phyloP scores from a whole-genome alignment of 2,329 filamentous ascomycete species.

The Whalleya microplaca region DNA sequence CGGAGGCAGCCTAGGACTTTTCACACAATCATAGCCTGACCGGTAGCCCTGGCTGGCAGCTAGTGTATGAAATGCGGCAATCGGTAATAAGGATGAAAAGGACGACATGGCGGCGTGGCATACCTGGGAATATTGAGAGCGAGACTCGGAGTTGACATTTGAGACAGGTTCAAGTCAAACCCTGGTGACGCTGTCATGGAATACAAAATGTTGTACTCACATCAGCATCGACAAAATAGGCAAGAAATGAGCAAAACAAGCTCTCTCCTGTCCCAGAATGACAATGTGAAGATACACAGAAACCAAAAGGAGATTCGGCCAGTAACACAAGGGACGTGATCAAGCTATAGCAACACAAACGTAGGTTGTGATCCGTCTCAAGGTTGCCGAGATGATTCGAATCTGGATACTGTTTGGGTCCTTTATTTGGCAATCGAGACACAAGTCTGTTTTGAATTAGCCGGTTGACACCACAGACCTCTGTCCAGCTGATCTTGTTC shows the following conservation, averaged over 20 bases:
- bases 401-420: slow-evolving; percentile 12
- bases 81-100: slow-evolving; percentile 6
- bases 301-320: slow-evolving; percentile 13
- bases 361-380: slow-evolving; percentile 23
- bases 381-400: slow-evolving; percentile 18
- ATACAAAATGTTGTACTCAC: slow-evolving; percentile 23
- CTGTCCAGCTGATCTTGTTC: background rate
- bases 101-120: slow-evolving; percentile 14
- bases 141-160: slow-evolving; percentile 26
- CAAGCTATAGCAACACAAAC: slow-evolving; percentile 23
- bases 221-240: slow-evolving; percentile 25
- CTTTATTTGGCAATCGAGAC: slow-evolving; percentile 20
- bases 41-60: background rate
- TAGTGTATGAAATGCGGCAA: slow-evolving; percentile 1
- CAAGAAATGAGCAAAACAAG: slow-evolving; percentile 24
- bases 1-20: background rate
- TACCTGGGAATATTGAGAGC: slow-evolving; percentile 17
- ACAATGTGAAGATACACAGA: slow-evolving; percentile 14
- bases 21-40: too few relatives aligned
- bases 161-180: slow-evolving; percentile 19
- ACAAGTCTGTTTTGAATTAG: slow-evolving; percentile 16
- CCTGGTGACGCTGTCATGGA: slow-evolving; percentile 10
- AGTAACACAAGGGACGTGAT: slow-evolving; percentile 22
- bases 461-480: background rate
- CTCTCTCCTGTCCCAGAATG: slow-evolving; percentile 23